Evolutionary conservation across 805 yeast genomes (phyloP), one percentile per base, ranked within the genome.

Genomic region (Candida yuanshanica): DNA sequence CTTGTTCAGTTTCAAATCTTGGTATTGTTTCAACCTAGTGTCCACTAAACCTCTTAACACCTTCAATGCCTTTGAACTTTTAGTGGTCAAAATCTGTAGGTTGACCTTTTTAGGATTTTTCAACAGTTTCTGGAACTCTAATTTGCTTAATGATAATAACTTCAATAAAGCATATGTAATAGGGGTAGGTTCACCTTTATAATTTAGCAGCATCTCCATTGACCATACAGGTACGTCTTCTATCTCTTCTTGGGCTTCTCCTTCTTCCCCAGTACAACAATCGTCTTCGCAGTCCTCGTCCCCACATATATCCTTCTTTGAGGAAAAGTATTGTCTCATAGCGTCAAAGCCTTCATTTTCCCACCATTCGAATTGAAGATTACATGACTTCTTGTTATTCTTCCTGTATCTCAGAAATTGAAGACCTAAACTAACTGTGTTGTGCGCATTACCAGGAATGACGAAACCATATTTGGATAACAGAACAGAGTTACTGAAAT

Each of bases 391-490:
- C 26, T 54, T 58, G 13, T 50, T 49, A 27, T 62, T 56, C 22
- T 60, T 64, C 22, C 58, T 57, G 29, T 63, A 52, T 34, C 52
- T 55, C 35, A 67, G 51, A 41, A 74, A 58, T 48, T 78, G 81
- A 2, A 68, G 64, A 1, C 81, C 78, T n/a, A 86, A 55, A 39
- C 77, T 68, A 11, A 83, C 73, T 2, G 70, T 56, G 49, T 83
- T 88, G 51, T 75, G 70, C 1, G 66, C 64, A 48, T 79, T 77
- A n/a, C 65, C 63, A 37, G 68, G 63, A 27, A 74, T 65, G 9
- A 81, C 74, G 57, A 90, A 89, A 1, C 96, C 96, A 57, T 89
- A 90, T 42, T 85, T 72, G 12, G 89, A 77, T 12, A 89, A 59
- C 32, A 90, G 63, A 27, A 75, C 71, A 0, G 83, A 68, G 50